Evolutionary conservation across 2,329 filamentous ascomycete species (phyloP).

Genomic region (Pseudocercospora fijiensis): DNA sequence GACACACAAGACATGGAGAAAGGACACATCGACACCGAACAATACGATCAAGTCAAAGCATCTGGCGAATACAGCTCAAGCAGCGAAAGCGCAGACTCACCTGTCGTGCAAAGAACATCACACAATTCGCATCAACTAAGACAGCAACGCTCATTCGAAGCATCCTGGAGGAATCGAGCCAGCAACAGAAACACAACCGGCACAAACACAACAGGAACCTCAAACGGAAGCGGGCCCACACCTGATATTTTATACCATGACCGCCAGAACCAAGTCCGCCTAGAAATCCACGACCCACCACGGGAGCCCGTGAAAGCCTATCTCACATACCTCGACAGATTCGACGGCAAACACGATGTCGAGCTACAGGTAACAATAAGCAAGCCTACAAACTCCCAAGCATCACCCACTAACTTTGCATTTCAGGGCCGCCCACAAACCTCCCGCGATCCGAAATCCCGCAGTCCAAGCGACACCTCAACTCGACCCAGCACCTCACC

Average conservation of each 20-base stretch:
- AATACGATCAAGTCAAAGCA: background rate
- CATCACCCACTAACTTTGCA: background rate
- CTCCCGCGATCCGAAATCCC: background rate
- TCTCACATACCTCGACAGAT: slow-evolving; percentile 15
- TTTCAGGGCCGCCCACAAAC: background rate
- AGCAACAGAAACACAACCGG: slow-evolving; percentile 1
- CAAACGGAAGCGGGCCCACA: background rate
- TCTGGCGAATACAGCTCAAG: slow-evolving; percentile 3
- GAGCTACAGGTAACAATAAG: slow-evolving; percentile 11
- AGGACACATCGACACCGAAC: background rate
- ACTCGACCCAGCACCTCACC: background rate
- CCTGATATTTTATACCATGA: slow-evolving; percentile 20
- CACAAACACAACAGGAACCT: background rate
- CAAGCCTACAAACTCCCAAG: no score
- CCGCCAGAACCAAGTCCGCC: slow-evolving; percentile 15
- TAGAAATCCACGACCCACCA: slow-evolving; percentile 17
- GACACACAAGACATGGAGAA: background rate
- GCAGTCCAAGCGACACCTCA: background rate
- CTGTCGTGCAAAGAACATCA: slow-evolving; percentile 6
- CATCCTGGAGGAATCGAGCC: background rate
- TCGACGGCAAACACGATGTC: slow-evolving; percentile 11
- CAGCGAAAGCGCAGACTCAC: background rate
- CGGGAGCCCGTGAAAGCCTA: slow-evolving; percentile 15
- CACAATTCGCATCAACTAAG: slow-evolving; percentile 1
- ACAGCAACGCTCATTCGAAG: slow-evolving; percentile 6